Conservation (phyloP, 2,329 filamentous ascomycete genomes). For the Neocatenulostroma microsporum region DNA sequence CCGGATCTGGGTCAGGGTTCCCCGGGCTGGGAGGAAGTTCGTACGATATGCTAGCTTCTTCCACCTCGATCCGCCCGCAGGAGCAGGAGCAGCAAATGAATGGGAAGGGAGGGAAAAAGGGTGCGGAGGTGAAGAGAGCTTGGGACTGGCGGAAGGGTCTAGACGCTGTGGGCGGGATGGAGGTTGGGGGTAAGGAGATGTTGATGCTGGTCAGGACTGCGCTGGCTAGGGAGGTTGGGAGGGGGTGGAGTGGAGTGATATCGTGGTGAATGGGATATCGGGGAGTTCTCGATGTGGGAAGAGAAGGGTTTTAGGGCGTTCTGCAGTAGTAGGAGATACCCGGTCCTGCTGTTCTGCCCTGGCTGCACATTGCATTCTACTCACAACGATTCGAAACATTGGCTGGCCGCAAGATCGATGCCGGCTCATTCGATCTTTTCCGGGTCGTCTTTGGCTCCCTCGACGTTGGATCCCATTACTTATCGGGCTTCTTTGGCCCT, state of each 20-base stretch:
- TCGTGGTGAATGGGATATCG: conserved; percentile 6
- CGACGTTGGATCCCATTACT: too few relatives aligned
- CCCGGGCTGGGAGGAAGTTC: conserved; percentile 16
- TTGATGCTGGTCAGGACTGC: conserved; percentile 63
- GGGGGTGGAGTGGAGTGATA: conserved; percentile 45
- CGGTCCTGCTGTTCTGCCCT: too few relatives aligned
- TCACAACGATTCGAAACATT: too few relatives aligned
- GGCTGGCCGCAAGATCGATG: too few relatives aligned
- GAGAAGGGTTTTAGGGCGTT: too few relatives aligned
- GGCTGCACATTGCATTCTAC: too few relatives aligned
- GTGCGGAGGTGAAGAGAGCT: conserved; percentile 32
- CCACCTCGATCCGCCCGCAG: conserved; percentile 23
- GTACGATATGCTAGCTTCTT: conserved; percentile 24
- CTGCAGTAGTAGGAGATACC: too few relatives aligned
- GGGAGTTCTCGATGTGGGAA: too few relatives aligned
- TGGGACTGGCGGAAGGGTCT: conserved; percentile 61
- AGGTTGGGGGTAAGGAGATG: conserved; percentile 58
- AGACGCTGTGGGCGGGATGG: conserved; percentile 47
- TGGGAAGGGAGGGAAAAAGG: conserved; percentile 55
- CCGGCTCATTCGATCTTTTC: too few relatives aligned
- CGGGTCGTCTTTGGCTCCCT: too few relatives aligned
- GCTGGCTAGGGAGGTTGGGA: conserved; percentile 65
- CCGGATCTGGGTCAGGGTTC: too few relatives aligned
- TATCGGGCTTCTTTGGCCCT: too few relatives aligned
- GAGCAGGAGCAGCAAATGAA: conserved; percentile 14